phyloP scores from a whole-genome alignment of 2,329 filamentous ascomycete species.

The Phialophora tarda region DNA sequence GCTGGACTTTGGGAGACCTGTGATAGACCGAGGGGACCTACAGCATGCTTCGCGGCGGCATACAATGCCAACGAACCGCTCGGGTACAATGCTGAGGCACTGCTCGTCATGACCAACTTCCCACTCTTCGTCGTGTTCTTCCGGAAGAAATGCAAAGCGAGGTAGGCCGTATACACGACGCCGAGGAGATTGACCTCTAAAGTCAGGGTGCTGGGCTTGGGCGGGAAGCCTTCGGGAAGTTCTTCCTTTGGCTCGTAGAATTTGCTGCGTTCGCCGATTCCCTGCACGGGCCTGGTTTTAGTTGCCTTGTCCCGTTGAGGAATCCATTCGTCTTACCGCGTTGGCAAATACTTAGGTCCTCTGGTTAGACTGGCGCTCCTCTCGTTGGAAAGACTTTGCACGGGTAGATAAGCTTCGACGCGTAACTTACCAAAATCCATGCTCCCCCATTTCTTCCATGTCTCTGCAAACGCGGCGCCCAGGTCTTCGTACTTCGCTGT shows the following conservation, averaged over 20 bases:
- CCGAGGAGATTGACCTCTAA: conserved; percentile 12
- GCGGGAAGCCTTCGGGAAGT: not conserved
- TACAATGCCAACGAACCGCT: not conserved
- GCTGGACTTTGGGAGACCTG: not conserved
- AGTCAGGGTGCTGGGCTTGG: conserved; percentile 1
- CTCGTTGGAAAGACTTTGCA: not conserved
- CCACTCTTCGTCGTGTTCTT: conserved; percentile 4
- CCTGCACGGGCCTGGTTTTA: not conserved
- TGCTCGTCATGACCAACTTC: conserved; percentile 12
- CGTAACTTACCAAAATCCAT: conserved; percentile 5
- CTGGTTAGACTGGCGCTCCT: not conserved
- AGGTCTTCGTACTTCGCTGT: conserved; percentile 3
- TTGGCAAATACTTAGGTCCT: conserved; percentile 9
- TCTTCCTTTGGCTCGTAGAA: conserved; percentile 9
- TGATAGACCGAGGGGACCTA: not conserved
- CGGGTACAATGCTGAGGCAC: conserved; percentile 7
- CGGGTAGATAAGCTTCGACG: not conserved
- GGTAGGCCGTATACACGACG: conserved; percentile 10
- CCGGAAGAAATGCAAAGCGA: conserved; percentile 12
- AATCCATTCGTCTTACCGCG: not conserved
- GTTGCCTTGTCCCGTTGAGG: not conserved
- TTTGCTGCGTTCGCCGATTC: conserved; percentile 4
- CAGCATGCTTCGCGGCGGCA: conserved; percentile 5
- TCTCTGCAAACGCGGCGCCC: not conserved
- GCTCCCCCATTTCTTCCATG: not conserved